Percentiles rank a stretch among this genome's conserved stretches.
Evolutionary conservation across 2,329 filamentous ascomycete genomes (phyloP).

Genomic region (Coniella vitis): DNA sequence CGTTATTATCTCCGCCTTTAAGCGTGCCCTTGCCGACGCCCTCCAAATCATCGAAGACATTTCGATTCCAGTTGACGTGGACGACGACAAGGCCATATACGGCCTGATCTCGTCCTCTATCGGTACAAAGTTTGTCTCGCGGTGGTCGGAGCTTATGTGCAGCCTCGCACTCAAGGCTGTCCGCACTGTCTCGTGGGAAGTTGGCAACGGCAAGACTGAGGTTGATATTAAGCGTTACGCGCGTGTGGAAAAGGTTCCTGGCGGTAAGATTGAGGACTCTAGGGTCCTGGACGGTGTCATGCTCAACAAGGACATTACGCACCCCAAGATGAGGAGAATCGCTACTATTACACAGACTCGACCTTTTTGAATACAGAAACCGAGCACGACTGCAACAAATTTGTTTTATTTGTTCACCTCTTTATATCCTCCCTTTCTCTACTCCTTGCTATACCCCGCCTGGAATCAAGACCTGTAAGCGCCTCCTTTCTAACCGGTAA

Average conservation of each 20-base stretch:
- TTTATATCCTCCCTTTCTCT: no score
- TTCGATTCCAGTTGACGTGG: conserved; percentile 83
- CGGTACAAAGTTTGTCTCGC: conserved; percentile 94
- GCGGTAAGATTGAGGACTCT: conserved; percentile 96
- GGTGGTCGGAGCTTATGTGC: conserved; percentile 97
- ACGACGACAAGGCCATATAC: conserved; percentile 93
- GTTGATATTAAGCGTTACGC: conserved; percentile 99
- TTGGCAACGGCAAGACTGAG: conserved; percentile 82
- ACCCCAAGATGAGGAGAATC: conserved; percentile 97
- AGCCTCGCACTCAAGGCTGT: conserved; percentile 85
- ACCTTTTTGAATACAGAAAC: no score
- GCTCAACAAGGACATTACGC: conserved; percentile 99
- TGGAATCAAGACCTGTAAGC: no score
- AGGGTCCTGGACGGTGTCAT: conserved; percentile 93
- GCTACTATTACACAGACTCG: no score
- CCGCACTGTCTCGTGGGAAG: conserved; percentile 86
- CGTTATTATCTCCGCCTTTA: conserved; percentile 96
- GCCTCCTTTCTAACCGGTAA: no score
- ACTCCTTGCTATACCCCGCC: no score
- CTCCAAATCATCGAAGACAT: conserved; percentile 91
- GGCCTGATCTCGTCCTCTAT: conserved; percentile 93
- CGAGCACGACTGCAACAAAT: no score
- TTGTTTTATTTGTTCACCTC: no score
- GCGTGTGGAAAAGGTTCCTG: conserved; percentile 93
- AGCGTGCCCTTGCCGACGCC: conserved; percentile 88